Evolutionary conservation across 805 yeast species (phyloP).

Genomic region (Lachancea nothofagi): DNA sequence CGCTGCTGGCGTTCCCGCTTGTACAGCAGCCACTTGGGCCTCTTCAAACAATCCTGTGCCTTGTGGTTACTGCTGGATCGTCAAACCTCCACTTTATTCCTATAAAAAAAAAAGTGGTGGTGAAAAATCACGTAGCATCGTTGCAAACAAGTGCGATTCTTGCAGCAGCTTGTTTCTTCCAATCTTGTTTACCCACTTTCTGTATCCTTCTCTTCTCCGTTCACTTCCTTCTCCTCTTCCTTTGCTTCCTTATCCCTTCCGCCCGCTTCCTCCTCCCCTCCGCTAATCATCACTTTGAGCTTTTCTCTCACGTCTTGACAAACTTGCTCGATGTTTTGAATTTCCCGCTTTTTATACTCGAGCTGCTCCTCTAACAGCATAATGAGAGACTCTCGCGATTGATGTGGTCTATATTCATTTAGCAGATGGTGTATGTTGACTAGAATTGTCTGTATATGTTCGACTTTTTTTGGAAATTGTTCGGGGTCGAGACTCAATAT

Average conservation of each 20-base stretch:
- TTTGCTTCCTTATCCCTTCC: background rate
- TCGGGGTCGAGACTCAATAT: conserved; percentile 69
- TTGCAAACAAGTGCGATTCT: too few species aligned
- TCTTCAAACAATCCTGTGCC: too few species aligned
- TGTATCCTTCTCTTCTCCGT: too few species aligned
- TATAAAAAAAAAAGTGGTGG: too few species aligned
- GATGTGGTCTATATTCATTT: conserved; percentile 93
- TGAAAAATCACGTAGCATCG: too few species aligned
- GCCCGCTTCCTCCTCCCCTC: background rate
- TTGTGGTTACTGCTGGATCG: too few species aligned
- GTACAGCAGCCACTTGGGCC: too few species aligned
- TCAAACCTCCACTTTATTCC: too few species aligned
- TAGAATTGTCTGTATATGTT: conserved; percentile 70
- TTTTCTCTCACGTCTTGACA: conserved; percentile 39
- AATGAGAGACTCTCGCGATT: conserved; percentile 83
- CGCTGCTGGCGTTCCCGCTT: too few species aligned
- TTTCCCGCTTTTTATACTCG: conserved; percentile 53
- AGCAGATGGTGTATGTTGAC: conserved; percentile 88
- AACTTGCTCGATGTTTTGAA: conserved; percentile 37
- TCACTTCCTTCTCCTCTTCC: too few species aligned
- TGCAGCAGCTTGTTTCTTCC: background rate
- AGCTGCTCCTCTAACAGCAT: conserved; percentile 67
- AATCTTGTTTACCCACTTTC: too few species aligned
- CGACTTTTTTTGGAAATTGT: conserved; percentile 56
- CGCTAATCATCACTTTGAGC: conserved; percentile 29